A percentile compares a stretch with the other conserved stretches of the same genome.
Evolutionary conservation across 2,329 filamentous ascomycete genomes (phyloP).

Genomic region (Hymenoscyphus infarciens): DNA sequence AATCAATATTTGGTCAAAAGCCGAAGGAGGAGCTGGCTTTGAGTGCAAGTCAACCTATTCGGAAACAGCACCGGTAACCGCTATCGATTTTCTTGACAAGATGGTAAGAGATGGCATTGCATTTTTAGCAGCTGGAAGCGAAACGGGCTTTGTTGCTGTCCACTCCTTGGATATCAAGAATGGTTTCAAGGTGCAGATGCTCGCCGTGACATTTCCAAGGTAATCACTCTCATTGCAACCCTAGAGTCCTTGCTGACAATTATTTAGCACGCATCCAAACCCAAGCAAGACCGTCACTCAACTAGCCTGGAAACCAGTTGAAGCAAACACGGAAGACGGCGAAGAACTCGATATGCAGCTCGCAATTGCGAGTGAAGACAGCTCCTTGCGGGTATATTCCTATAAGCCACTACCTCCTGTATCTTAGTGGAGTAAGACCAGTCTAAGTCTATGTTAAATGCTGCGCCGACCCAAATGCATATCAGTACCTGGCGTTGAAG

Average conservation of each 20-base stretch:
- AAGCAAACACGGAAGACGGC: slow-evolving; percentile 13
- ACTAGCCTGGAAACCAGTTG: slow-evolving; percentile 62
- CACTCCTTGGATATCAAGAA: slow-evolving; percentile 25
- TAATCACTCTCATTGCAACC: slow-evolving; percentile 15
- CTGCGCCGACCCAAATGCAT: slow-evolving; percentile 20
- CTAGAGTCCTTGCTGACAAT: neutral
- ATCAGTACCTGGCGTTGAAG: slow-evolving; percentile 30
- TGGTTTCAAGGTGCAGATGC: slow-evolving; percentile 31
- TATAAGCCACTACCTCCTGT: slow-evolving; percentile 18
- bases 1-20: slow-evolving; percentile 64
- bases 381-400: slow-evolving; percentile 56
- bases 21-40: slow-evolving; percentile 33
- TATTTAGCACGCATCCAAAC: slow-evolving; percentile 44
- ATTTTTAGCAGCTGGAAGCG: slow-evolving; percentile 56
- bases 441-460: slow-evolving; percentile 32
- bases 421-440: slow-evolving; percentile 15
- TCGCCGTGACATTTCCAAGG: slow-evolving; percentile 22
- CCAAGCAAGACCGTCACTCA: slow-evolving; percentile 42
- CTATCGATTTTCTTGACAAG: slow-evolving; percentile 60
- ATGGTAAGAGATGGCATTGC: slow-evolving; percentile 28
- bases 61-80: slow-evolving; percentile 61
- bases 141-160: slow-evolving; percentile 38
- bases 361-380: slow-evolving; percentile 50
- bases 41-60: slow-evolving; percentile 45
- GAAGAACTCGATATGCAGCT: slow-evolving; percentile 25